Percentiles rank a stretch among this genome's conserved stretches.
Conservation (phyloP, 1,284 basidiomycete species). For the Puccinia coronata region DNA sequence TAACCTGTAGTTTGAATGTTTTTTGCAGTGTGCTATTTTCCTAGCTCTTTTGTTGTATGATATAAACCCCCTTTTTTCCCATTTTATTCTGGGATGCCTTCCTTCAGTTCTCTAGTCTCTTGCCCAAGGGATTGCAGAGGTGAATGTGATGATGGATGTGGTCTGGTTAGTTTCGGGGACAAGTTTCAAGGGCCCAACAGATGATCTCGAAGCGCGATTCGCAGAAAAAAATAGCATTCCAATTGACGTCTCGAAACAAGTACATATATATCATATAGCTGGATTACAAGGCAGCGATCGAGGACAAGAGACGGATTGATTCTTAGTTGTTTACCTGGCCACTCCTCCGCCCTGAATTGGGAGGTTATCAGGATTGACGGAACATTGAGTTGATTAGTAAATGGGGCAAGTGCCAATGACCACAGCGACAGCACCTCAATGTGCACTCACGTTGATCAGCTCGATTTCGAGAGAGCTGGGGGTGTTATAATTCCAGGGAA, state of each 20-base stretch:
- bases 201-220: no score
- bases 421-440: neutral
- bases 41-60: no score
- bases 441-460: slow-evolving; percentile 38
- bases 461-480: slow-evolving; percentile 31
- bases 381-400: neutral
- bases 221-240: no score
- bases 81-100: no score
- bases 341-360: slow-evolving; percentile 25
- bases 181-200: no score
- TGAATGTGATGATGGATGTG: no score
- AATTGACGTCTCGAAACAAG: neutral
- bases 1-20: no score
- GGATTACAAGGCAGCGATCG: neutral
- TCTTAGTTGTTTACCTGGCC: neutral
- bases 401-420: neutral
- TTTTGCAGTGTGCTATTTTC: no score
- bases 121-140: no score
- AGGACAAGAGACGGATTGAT: neutral
- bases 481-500: slow-evolving; percentile 25
- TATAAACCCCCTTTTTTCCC: no score
- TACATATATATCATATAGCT: neutral
- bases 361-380: neutral
- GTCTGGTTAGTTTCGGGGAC: no score
- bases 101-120: no score